Percentiles rank a stretch among this genome's conserved stretches.
Conservation (phyloP, 2,329 filamentous ascomycete species). For the Chrysoporthe cubensis region DNA sequence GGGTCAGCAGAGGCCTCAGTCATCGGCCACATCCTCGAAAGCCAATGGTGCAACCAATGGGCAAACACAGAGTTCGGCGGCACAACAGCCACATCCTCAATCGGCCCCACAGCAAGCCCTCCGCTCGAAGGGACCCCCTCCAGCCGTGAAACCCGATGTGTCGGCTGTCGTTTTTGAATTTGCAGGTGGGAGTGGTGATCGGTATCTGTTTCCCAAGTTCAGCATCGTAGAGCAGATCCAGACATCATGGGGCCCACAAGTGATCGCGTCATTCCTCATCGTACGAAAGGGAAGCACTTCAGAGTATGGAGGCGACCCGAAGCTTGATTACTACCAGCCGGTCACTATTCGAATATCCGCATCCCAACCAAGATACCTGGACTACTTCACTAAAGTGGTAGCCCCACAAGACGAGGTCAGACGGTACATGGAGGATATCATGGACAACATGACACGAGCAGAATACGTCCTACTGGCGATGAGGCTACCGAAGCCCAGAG, state of each 20-base stretch:
- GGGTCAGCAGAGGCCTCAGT: constrained; percentile 38
- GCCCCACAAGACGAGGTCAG: constrained; percentile 65
- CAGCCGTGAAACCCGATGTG: constrained; percentile 60
- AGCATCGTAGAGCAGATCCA: constrained; percentile 72
- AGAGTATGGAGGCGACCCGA: constrained; percentile 65
- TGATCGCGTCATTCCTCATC: constrained; percentile 77
- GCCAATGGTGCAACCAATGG: constrained; percentile 30
- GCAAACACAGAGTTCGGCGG: constrained; percentile 15
- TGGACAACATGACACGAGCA: constrained; percentile 70
- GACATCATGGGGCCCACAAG: constrained; percentile 56
- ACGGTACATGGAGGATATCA: constrained; percentile 71
- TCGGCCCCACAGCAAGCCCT: constrained; percentile 54
- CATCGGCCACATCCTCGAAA: constrained; percentile 29
- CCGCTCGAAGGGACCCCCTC: constrained; percentile 63
- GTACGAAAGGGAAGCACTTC: constrained; percentile 72
- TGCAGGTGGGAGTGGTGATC: constrained; percentile 67
- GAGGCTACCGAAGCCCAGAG: constrained; percentile 58
- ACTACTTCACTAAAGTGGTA: constrained; percentile 64
- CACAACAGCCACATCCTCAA: constrained; percentile 21
- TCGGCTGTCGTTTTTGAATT: constrained; percentile 74
- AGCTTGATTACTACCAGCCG: constrained; percentile 76
- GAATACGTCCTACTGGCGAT: constrained; percentile 71
- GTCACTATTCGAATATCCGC: constrained; percentile 66
- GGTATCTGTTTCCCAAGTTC: constrained; percentile 78
- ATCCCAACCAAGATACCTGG: constrained; percentile 58